These are phyloP conservation scores for Cymbopogon citratus DNA, from an alignment of 176 grass and related monocot species.

Conservation along the genomic window DNA sequence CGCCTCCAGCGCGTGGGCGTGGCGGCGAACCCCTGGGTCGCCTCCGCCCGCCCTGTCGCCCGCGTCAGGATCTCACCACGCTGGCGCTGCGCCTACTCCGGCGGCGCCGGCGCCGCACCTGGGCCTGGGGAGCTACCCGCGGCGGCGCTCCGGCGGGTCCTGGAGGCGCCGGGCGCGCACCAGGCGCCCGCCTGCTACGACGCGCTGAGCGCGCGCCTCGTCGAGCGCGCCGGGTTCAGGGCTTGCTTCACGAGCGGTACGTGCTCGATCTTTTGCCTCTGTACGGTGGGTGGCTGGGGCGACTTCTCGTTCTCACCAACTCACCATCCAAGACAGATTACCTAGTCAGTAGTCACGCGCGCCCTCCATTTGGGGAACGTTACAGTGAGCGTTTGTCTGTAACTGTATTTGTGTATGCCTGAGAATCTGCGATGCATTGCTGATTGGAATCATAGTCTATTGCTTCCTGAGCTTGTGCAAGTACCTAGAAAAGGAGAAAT, in stretches of 20 bases:
- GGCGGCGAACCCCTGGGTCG: not conserved
- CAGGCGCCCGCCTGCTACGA: slow-evolving; percentile 93
- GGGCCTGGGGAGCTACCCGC: slow-evolving; percentile 25
- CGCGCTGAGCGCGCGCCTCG: slow-evolving; percentile 73
- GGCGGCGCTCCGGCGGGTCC: slow-evolving; percentile 45
- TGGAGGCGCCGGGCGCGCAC: slow-evolving; percentile 51
- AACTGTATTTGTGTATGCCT: not conserved
- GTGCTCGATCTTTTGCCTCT: slow-evolving; percentile 39
- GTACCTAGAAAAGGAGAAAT: not conserved
- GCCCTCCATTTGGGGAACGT: not conserved
- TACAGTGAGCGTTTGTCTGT: not conserved
- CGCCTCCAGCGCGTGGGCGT: not conserved
- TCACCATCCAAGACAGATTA: not conserved
- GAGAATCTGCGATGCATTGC: not conserved
- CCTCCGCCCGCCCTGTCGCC: not conserved
- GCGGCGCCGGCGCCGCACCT: not conserved
- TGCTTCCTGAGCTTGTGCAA: not conserved
- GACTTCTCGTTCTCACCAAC: not conserved
- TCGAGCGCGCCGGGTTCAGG: slow-evolving; percentile 67
- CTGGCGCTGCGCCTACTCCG: slow-evolving; percentile 32
- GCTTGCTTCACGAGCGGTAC: slow-evolving; percentile 85
- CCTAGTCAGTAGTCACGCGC: not conserved
- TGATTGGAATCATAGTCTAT: not conserved
- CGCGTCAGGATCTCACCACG: slow-evolving; percentile 15
- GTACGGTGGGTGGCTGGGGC: not conserved